Base-by-base conservation (phyloP, 768 basidiomycete genomes). In the Serendipita vermifera region DNA sequence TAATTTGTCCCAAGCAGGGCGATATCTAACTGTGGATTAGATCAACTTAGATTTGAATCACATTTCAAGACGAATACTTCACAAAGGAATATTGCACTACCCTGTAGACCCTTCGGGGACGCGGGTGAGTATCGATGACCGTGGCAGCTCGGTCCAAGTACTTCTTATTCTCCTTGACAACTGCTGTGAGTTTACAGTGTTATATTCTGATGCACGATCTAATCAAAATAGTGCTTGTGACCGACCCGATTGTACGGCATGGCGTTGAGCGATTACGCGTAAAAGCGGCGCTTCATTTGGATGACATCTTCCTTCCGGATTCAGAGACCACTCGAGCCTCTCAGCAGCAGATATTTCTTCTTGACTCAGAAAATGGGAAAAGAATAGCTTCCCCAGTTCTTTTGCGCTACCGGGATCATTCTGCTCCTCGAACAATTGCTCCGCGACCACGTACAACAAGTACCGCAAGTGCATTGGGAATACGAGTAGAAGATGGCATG, bases 331-430 rank as follows among this genome's bases (percentile, higher is more conserved):
- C 46, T 11, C 46, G 46, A 11, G 46, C 32, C 17, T 51, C 46
- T 11, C 46, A 51, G 46, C 46, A 51, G 32, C 46, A 51, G 29
- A 51, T 51, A 15, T 51, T 51, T 31, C 24, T 51, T 13, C 29
- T 51, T 9, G 29, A 51, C 46, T 51, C 46, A 9, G 20, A 15
- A 4, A 31, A 51, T 31, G 46, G 46, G 7, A 51, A 27, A n/a
- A 20, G 27, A 11, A 51, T 51, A 22, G 46, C 46, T 5, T 22
- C 46, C 5, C 46, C 46, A 7, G 26, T 51, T 15, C 46, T 27
- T 9, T 31, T 51, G 29, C 27, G 17, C 5, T 51, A 51, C 17
- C 46, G 46, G 7, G 46, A 51, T 7, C 24, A 20, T 7, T n/a
- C 27, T 17, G 29, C 5, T 51, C 46, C 46, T 5, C 17, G 46